Percentiles rank a stretch among this genome's conserved stretches.
Conservation (phyloP, 1,284 basidiomycete species). For the Sporisorium reilianum region DNA sequence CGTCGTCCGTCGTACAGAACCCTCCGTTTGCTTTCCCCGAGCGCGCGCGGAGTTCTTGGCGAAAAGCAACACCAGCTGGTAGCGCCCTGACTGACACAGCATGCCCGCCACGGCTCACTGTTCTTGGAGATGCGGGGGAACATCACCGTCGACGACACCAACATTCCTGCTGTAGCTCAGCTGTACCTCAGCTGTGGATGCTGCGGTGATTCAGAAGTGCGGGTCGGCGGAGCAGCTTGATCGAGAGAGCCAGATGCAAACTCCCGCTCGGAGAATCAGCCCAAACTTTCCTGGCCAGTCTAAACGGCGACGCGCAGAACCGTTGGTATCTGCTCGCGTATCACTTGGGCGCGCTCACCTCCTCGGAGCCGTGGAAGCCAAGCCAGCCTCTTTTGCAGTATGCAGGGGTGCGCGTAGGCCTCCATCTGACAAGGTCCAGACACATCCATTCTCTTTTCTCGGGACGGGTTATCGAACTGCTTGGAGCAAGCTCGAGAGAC, state of each 20-base stretch:
- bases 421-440: neutral
- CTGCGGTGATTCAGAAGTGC: neutral
- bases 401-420: neutral
- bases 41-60: too few species aligned
- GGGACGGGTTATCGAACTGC: too few species aligned
- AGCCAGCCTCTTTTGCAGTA: too few species aligned
- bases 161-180: neutral
- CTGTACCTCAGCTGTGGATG: neutral
- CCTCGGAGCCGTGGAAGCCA: neutral
- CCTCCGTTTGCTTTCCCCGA: too few species aligned
- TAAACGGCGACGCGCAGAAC: neutral
- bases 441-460: neutral
- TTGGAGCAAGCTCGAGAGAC: too few species aligned
- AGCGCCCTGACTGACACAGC: too few species aligned
- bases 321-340: neutral
- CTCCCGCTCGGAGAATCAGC: conserved; percentile 1
- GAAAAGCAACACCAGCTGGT: too few species aligned
- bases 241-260: neutral
- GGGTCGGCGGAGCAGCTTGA: neutral
- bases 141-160: too few species aligned
- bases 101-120: too few species aligned
- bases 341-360: neutral
- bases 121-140: too few species aligned
- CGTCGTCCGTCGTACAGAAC: too few species aligned
- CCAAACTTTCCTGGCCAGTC: neutral